Base-by-base conservation (phyloP, 805 yeast genomes). In the Yamadazyma laniorum region DNA sequence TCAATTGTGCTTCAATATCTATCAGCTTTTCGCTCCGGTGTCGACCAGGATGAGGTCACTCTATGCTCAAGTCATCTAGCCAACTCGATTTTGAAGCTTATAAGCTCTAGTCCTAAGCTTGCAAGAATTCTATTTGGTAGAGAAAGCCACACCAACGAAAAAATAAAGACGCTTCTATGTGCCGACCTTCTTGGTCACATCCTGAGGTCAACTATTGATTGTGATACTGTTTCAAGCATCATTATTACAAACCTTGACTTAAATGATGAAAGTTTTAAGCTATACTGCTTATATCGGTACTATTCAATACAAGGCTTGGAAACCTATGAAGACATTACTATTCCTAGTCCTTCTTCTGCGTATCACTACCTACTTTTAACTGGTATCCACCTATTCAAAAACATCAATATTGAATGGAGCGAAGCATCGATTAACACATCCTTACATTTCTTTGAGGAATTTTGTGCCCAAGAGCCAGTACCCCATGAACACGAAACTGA, bases 401-500 rank as follows among this genome's bases (percentile, higher is more conserved):
- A 48, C 13, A 47, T 57, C 8, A 51, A 53, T 29, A 37, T 45
- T 21, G 43, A 37, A 14, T 59, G 61, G 55, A 47, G 51, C 27
- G 56, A 57, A 15, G 35, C 17, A 8, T 25, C 32, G 11, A 18
- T 42, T 2, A 22, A 29, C 3, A 8, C 7, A 3, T 22, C 43
- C 7, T 28, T 45, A 4, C 6, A 18, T 1, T 15, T 49, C 0
- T 48, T 63, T 2, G 39, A 58, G 2, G 39, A 48, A 5, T 49
- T 59, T 28, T 15, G 35, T 8, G 18, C 3, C 3, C 14, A 4
- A n/a, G 18, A 22, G 9, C 7, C 11, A 13, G 38, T 39, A 5
- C 26, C 29, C n/a, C 35, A 21, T 13, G 16, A 33, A 12, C 29
- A 55, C 42, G 75, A 71, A 37, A 34, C 45, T 17, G 55, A 55